phyloP scores from a whole-genome alignment of 805 yeast species.

The Schwanniomyces occidentalis region DNA sequence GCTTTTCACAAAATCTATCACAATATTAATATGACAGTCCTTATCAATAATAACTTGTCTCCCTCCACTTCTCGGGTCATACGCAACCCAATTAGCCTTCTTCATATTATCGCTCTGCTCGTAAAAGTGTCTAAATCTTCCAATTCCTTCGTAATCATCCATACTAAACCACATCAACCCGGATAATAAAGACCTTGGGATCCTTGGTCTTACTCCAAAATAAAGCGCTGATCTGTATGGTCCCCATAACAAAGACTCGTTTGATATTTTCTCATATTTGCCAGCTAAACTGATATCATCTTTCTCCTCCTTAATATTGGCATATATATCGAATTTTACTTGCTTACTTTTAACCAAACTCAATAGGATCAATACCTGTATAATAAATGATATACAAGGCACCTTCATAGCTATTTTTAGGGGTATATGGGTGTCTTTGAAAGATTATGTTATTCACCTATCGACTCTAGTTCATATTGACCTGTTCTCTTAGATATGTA shows the following conservation, averaged over 20 bases:
- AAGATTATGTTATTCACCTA: too few relatives aligned
- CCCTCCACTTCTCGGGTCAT: constrained; percentile 90
- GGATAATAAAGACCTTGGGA: constrained; percentile 70
- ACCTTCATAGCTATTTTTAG: too few relatives aligned
- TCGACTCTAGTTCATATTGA: too few relatives aligned
- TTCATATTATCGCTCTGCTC: constrained; percentile 70
- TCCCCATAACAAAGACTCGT: constrained; percentile 65
- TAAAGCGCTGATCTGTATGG: constrained; percentile 88
- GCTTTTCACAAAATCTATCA: constrained; percentile 75
- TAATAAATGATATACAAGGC: constrained; percentile 1
- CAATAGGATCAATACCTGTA: constrained; percentile 1
- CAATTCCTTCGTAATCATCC: constrained; percentile 54
- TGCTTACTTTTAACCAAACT: constrained; percentile 11
- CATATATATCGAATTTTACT: constrained; percentile 22
- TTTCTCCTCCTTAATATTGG: constrained; percentile 57
- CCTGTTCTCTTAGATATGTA: too few relatives aligned
- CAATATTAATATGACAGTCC: constrained; percentile 60
- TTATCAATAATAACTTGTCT: constrained; percentile 69
- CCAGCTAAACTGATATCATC: constrained; percentile 10
- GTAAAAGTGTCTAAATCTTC: constrained; percentile 68
- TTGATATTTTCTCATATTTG: constrained; percentile 17
- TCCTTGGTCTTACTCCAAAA: constrained; percentile 79
- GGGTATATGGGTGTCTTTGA: too few relatives aligned
- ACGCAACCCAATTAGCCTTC: constrained; percentile 81
- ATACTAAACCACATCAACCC: constrained; percentile 90